Conservation (phyloP, 495 filamentous ascomycete species). For the Annulohypoxylon nitens region DNA sequence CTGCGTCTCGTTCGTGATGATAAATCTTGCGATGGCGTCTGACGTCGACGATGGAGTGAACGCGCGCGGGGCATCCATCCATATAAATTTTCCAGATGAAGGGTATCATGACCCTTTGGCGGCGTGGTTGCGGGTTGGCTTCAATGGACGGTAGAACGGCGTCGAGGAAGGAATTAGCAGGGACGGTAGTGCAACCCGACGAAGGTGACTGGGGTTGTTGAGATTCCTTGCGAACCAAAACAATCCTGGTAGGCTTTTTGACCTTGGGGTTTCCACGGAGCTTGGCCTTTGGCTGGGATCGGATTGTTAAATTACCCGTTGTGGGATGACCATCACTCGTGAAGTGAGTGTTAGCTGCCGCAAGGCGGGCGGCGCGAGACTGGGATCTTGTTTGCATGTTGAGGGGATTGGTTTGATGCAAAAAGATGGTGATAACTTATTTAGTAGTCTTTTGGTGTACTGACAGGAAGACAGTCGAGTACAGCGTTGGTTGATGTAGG, state of each 20-base stretch:
- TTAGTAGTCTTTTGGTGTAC: not conserved
- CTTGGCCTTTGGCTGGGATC: not conserved
- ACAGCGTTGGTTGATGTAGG: not conserved
- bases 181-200: too few relatives aligned
- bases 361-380: too few relatives aligned
- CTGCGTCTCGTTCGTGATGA: conserved; percentile 9
- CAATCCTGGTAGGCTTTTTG: not conserved
- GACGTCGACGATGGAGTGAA: conserved; percentile 20
- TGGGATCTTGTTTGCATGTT: not conserved
- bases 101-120: too few relatives aligned
- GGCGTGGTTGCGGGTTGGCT: too few relatives aligned
- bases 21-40: not conserved
- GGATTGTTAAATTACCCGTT: not conserved
- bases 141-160: not conserved
- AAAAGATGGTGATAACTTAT: not conserved
- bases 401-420: not conserved
- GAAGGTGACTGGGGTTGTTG: not conserved
- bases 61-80: conserved; percentile 3
- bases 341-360: too few relatives aligned
- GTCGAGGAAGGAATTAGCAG: too few relatives aligned
- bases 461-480: not conserved
- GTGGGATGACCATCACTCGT: not conserved
- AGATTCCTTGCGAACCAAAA: not conserved
- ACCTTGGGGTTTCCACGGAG: not conserved
- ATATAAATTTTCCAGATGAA: not conserved